Evolutionary conservation across 805 yeast genomes (phyloP), one percentile per base, ranked within the genome.

Genomic region (Candida sanyiensis): DNA sequence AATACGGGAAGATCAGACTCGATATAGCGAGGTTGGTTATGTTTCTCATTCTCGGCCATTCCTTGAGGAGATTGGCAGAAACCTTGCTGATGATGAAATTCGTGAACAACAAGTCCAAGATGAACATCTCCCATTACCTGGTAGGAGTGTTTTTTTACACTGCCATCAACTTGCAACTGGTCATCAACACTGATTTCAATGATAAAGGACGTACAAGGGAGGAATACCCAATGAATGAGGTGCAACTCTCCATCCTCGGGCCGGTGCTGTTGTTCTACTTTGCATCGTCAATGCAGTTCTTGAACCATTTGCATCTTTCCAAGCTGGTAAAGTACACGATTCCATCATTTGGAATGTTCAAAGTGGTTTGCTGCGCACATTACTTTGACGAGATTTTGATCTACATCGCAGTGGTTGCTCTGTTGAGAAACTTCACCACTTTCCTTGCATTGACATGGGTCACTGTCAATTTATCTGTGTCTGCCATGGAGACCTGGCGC

Each of bases 101-200:
- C 53, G 63, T 71, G 4, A 31, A 55, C 2, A 19, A 26, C 10
- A 50, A 51, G 1, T 67, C 87, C 3, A 67, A 67, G 42, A 83
- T 83, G 65, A 80, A 82, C 51, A 49, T 81, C 26, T 63, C 75
- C 1, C 93, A 83, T 58, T 83, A 82, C 49, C 35, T 77, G 1
- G 80, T 73, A 4, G 94, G 93, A 0, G 24, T 80, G 4, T 63
- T 67, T 48, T 82, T 76, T 50, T 83, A 83, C 46, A 39, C 72
- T 0, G 55, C 71, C 1, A 60, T 79, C 8, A 68, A 75, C 38
- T 20, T 69, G 7, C 68, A 67, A 17, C 46, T 63, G 19, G 57
- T 61, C 18, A 13, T 57, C 15, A 49, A 57, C 33, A 49, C 63
- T 2, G 45, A 54, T 34, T 47, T 51, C 39, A 39, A 46, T 13